These are phyloP conservation scores for Thymus quinquecostatus DNA, from an alignment of 257 asterid species.

Conservation along the genomic window DNA sequence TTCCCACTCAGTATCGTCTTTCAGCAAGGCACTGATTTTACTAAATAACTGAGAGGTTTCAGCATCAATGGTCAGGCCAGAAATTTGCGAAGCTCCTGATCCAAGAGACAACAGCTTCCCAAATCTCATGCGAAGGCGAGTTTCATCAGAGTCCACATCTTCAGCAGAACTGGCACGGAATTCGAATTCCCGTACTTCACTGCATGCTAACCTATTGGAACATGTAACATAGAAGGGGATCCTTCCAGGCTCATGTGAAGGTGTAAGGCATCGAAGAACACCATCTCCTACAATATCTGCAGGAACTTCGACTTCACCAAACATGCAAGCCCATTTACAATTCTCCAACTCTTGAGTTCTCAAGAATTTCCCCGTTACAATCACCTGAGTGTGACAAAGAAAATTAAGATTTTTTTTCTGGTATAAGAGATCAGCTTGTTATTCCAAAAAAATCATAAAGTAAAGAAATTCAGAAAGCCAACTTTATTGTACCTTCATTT, in stretches of 20 bases:
- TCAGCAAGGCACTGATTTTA: conserved; percentile 60
- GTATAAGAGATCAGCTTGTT: conserved; percentile 18
- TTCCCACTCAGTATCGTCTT: conserved; percentile 77
- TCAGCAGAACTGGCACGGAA: conserved; percentile 48
- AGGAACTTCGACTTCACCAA: conserved; percentile 89
- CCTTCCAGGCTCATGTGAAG: conserved; percentile 70
- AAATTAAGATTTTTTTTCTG: not conserved
- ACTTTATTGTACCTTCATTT: conserved; percentile 64
- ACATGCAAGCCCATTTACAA: conserved; percentile 93
- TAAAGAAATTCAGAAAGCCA: conserved; percentile 22
- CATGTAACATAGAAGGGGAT: conserved; percentile 86
- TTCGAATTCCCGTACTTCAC: conserved; percentile 94
- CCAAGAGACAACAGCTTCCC: conserved; percentile 68
- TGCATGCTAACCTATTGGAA: conserved; percentile 93
- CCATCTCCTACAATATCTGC: conserved; percentile 79
- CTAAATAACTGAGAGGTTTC: conserved; percentile 48
- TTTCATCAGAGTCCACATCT: conserved; percentile 63
- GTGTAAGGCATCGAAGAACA: conserved; percentile 80
- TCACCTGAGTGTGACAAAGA: conserved; percentile 52
- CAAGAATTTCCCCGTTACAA: conserved; percentile 74
- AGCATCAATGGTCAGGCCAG: conserved; percentile 36
- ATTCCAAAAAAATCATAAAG: conserved; percentile 18
- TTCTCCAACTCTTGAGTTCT: conserved; percentile 55
- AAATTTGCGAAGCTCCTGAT: conserved; percentile 42
- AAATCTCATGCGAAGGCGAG: conserved; percentile 71